Percentiles rank a stretch among this genome's conserved stretches.
Evolutionary conservation across 345 rosid genomes (phyloP).

Genomic region (Erysimum cheiranthoides): DNA sequence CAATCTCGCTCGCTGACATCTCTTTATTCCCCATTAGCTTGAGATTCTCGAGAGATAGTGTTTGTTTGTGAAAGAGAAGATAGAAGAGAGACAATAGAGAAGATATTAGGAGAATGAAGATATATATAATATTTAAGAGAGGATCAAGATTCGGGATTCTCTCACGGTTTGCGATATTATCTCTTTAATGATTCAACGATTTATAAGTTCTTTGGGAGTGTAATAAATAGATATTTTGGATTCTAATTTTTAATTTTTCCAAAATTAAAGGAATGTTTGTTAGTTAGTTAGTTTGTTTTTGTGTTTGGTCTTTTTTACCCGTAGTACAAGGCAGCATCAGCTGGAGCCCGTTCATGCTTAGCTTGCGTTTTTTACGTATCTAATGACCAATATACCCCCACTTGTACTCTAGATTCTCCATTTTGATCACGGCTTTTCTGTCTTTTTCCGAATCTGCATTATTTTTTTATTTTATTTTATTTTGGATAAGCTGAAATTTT

Average conservation of each 20-base stretch:
- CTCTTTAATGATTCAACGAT: not conserved
- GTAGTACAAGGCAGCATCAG: slow-evolving; percentile 1
- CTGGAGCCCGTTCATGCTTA: slow-evolving; percentile 17
- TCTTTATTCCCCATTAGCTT: slow-evolving; percentile 5
- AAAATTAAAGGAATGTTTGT: not conserved
- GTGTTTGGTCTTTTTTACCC: slow-evolving; percentile 20
- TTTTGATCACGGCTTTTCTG: too few relatives aligned
- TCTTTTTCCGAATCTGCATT: not conserved
- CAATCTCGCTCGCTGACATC: slow-evolving; percentile 27
- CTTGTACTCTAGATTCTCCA: not conserved
- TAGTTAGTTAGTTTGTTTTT: not conserved
- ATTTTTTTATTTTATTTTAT: not conserved
- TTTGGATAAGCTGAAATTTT: not conserved
- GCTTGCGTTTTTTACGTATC: not conserved
- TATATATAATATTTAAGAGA: slow-evolving; percentile 9
- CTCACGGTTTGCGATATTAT: slow-evolving; percentile 19
- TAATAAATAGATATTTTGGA: slow-evolving; percentile 4
- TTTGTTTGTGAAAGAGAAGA: not conserved
- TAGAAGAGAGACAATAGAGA: not conserved
- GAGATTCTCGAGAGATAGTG: not conserved
- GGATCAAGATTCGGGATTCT: slow-evolving; percentile 3
- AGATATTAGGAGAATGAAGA: slow-evolving; percentile 19
- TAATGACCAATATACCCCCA: slow-evolving; percentile 12
- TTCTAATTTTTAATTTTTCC: not conserved
- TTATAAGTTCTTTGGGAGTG: not conserved